phyloP scores from a whole-genome alignment of 768 basidiomycete genomes.

The Exidia glandulosa region DNA sequence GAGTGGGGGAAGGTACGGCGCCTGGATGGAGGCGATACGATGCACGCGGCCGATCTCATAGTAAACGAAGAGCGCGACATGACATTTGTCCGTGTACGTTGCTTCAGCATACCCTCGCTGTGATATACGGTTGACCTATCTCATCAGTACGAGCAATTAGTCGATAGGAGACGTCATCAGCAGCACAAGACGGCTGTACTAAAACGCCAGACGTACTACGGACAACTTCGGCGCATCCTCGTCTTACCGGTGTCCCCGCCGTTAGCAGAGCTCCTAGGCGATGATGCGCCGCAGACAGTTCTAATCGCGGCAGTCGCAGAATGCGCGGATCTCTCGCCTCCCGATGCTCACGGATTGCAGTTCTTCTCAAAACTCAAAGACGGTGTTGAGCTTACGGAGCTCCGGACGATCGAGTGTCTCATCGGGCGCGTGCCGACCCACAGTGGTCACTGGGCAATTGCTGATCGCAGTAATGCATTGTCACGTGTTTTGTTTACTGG shows the following conservation, averaged over 20 bases:
- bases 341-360: not conserved
- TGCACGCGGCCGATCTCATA: constrained; percentile 3
- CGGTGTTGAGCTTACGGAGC: not conserved
- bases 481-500: not conserved
- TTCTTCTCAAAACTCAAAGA: not conserved
- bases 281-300: not conserved
- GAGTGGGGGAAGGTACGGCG: constrained; percentile 18
- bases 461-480: not conserved
- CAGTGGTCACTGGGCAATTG: not conserved
- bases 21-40: constrained; percentile 15
- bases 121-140: no score
- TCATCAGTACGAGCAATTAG: not conserved
- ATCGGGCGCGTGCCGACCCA: not conserved
- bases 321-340: not conserved
- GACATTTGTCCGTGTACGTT: not conserved
- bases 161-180: not conserved
- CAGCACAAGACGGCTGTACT: not conserved
- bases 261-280: not conserved
- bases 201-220: not conserved
- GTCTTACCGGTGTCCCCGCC: not conserved
- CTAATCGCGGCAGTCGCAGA: not conserved
- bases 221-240: not conserved
- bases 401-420: not conserved
- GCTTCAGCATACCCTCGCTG: not conserved
- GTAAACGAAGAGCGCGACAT: not conserved